phyloP scores from a whole-genome alignment of 2,329 filamentous ascomycete species.

The Cordyceps farinosa region DNA sequence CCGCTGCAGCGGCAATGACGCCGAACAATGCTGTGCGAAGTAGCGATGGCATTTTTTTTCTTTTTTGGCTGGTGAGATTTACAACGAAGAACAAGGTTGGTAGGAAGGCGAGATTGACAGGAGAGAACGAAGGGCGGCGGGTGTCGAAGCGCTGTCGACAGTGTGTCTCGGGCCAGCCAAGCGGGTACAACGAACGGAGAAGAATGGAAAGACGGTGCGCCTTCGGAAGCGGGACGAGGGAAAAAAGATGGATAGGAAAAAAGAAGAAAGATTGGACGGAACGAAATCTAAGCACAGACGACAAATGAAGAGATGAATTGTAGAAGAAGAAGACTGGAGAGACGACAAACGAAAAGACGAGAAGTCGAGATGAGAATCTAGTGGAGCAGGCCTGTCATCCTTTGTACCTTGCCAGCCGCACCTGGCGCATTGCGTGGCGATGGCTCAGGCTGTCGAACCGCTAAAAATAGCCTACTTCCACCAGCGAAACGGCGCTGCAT shows the following conservation, averaged over 20 bases:
- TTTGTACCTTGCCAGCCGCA: neutral
- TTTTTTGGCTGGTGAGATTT: no score
- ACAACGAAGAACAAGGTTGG: neutral
- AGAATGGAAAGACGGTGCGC: neutral
- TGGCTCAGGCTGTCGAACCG: neutral
- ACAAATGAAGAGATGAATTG: neutral
- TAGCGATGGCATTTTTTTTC: neutral
- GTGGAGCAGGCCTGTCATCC: constrained; percentile 4
- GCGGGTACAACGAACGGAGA: neutral
- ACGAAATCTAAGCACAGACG: neutral
- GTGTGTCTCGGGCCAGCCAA: neutral
- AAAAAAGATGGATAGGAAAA: neutral
- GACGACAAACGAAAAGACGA: neutral
- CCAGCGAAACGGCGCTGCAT: neutral
- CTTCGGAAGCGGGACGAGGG: neutral
- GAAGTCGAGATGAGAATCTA: neutral
- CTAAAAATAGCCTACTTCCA: constrained; percentile 5
- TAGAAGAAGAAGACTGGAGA: neutral
- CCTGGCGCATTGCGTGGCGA: constrained; percentile 2
- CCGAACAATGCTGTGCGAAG: constrained; percentile 1
- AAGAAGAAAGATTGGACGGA: neutral
- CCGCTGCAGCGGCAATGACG: constrained; percentile 3
- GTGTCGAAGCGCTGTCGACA: neutral
- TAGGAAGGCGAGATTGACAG: neutral
- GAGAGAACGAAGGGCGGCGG: neutral